These are phyloP conservation scores for Eruca vesicaria DNA, from an alignment of 441 rosid genomes.

Conservation along the genomic window DNA sequence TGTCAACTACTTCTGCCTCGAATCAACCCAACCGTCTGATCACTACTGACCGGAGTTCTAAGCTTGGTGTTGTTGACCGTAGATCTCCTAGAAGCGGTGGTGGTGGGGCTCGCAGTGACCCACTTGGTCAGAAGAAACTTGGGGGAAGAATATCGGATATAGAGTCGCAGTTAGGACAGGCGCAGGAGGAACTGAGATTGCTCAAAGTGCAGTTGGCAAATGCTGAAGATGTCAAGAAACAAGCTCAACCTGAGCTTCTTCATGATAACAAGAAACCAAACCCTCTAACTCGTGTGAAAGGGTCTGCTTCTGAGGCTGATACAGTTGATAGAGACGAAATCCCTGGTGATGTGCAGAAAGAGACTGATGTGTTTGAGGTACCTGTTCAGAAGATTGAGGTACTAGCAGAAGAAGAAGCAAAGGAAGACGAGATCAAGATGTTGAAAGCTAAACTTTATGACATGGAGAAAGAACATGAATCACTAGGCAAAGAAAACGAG, in stretches of 20 bases:
- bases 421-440: constrained; percentile 55
- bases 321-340: constrained; percentile 37
- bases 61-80: constrained; percentile 44
- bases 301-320: constrained; percentile 32
- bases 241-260: constrained; percentile 60
- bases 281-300: constrained; percentile 17
- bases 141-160: constrained; percentile 83
- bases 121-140: constrained; percentile 74
- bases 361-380: constrained; percentile 73
- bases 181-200: constrained; percentile 76
- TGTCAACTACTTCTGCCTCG: constrained; percentile 63
- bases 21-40: constrained; percentile 49
- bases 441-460: constrained; percentile 59
- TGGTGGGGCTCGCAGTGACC: constrained; percentile 53
- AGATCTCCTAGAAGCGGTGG: constrained; percentile 69
- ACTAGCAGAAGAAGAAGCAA: constrained; percentile 31
- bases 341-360: constrained; percentile 43
- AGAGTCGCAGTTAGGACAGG: constrained; percentile 91
- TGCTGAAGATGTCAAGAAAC: constrained; percentile 88
- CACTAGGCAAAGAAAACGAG: constrained; percentile 49
- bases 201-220: constrained; percentile 73
- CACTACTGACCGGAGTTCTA: constrained; percentile 66
- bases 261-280: constrained; percentile 39
- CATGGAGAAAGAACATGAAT: constrained; percentile 57
- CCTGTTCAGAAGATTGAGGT: constrained; percentile 46